Percentiles rank a stretch among this genome's conserved stretches.
phyloP scores from a whole-genome alignment of 2,329 filamentous ascomycete genomes.

The Neofusicoccum ribis region DNA sequence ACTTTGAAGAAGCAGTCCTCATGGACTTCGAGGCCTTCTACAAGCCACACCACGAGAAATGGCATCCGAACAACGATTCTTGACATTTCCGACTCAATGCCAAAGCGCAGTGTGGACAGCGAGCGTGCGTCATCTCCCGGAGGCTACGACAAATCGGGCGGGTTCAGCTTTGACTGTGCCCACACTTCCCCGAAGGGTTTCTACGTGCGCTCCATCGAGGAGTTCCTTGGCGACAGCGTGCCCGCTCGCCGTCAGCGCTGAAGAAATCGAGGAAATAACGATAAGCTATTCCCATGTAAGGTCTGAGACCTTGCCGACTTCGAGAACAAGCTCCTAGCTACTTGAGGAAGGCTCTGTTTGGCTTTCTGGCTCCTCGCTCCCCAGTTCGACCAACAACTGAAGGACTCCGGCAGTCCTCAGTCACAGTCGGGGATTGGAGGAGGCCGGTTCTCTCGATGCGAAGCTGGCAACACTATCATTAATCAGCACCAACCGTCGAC shows the following conservation, averaged over 20 bases:
- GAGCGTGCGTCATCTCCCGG: not conserved
- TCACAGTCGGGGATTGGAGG: no score
- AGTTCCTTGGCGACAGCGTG: not conserved
- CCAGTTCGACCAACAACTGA: not conserved
- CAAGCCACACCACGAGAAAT: not conserved
- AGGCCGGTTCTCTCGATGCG: not conserved
- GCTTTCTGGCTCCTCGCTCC: not conserved
- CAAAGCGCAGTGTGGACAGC: not conserved
- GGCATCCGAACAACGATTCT: not conserved
- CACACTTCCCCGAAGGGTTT: slow-evolving; percentile 4
- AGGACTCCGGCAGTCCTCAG: not conserved
- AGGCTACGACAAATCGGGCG: slow-evolving; percentile 1
- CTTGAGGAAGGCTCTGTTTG: not conserved
- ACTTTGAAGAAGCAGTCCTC: slow-evolving; percentile 8
- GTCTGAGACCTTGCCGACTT: not conserved
- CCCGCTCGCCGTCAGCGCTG: not conserved
- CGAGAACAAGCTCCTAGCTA: not conserved
- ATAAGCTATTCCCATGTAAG: not conserved
- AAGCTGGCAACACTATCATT: not conserved
- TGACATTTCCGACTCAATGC: not conserved
- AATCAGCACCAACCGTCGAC: not conserved
- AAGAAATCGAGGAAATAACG: not conserved
- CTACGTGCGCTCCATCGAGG: slow-evolving; percentile 6
- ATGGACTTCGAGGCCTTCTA: not conserved
- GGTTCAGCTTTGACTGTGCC: not conserved